Conservation (phyloP, 2,329 filamentous ascomycete species). For the Diaporthe aspalathi region DNA sequence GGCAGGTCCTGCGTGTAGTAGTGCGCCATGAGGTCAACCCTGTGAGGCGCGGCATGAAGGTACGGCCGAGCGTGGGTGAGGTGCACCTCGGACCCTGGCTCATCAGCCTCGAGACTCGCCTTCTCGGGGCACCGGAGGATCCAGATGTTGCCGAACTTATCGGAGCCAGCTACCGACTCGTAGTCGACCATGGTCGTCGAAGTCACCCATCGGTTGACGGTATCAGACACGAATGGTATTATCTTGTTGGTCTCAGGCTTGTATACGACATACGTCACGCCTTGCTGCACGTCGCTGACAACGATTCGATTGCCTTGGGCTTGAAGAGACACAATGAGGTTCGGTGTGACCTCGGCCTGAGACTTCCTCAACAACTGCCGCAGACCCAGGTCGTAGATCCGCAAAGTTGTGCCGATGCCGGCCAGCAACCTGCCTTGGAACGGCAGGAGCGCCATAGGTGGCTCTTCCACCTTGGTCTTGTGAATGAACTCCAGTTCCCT, state of each 20-base stretch:
- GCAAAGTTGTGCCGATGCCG: conserved; percentile 84
- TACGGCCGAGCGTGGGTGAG: conserved; percentile 92
- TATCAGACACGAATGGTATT: conserved; percentile 94
- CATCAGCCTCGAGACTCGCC: conserved; percentile 88
- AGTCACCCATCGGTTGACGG: conserved; percentile 89
- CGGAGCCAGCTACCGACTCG: conserved; percentile 91
- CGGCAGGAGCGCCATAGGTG: conserved; percentile 86
- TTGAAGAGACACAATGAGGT: conserved; percentile 88
- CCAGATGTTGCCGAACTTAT: conserved; percentile 98
- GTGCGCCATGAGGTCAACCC: conserved; percentile 86
- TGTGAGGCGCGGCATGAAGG: conserved; percentile 87
- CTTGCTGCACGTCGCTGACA: conserved; percentile 92
- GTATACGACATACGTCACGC: conserved; percentile 91
- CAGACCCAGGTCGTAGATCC: conserved; percentile 93
- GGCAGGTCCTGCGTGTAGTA: conserved; percentile 94
- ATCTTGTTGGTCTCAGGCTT: conserved; percentile 91
- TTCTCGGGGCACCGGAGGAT: conserved; percentile 88
- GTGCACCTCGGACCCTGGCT: conserved; percentile 89
- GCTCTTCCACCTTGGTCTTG: conserved; percentile 92
- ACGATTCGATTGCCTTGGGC: conserved; percentile 92
- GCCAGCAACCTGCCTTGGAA: conserved; percentile 92
- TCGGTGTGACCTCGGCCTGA: conserved; percentile 81
- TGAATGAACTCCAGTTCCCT: conserved; percentile 92
- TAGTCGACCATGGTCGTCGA: conserved; percentile 96
- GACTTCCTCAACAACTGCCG: conserved; percentile 92